Base-by-base conservation (phyloP, 176 grass and related monocot genomes). In the Avena eriantha region DNA sequence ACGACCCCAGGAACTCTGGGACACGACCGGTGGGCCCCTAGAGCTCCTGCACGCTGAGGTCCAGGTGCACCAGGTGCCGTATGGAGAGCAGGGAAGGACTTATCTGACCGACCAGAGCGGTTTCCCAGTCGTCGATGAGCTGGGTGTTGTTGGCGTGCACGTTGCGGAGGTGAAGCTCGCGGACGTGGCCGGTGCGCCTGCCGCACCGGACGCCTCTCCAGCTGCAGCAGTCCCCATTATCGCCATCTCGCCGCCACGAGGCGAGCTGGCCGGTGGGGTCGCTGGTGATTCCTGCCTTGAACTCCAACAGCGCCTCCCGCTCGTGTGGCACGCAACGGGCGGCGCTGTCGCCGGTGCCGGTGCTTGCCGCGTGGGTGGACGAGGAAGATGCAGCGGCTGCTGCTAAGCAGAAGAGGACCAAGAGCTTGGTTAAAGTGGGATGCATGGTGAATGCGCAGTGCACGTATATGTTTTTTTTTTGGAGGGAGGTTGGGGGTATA, bases 171-270 rank as follows among this genome's bases (percentile, higher is more conserved):
- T 35, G 16, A 19, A 48, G 4, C 50, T 85, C 18, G 18, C 21
- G 58, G 48, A 66, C 63, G 14, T 16, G 63, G 26, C 63, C 26
- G 11, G 63, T 66, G 63, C 26, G 63, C 13, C 5, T 61, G 51
- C 69, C 23, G 41, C 87, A 89, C 2, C 2, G 39, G 36, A 85
- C 87, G 29, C 82, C 82, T 12, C 34, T 49, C 82, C 87, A 85
- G 1, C 75, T 15, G 59, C 72, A 88, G 72, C 80, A 83, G 23
- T 88, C 43, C 31, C 21, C 2, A 1, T n/a, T n/a, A n/a, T 26
- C 22, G 10, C n/a, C 26, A 8, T 66, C 26, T 16, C 5, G 73
- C 12, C 49, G 36, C 87, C 81, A 89, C 0, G 81, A 80, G 15
- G 47, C 35, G n/a, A 89, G 81, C 10, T 59, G 35, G 35, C 69